These are phyloP conservation scores for Zizania palustris DNA, from an alignment of 202 grass and related monocot species.

Conservation along the genomic window DNA sequence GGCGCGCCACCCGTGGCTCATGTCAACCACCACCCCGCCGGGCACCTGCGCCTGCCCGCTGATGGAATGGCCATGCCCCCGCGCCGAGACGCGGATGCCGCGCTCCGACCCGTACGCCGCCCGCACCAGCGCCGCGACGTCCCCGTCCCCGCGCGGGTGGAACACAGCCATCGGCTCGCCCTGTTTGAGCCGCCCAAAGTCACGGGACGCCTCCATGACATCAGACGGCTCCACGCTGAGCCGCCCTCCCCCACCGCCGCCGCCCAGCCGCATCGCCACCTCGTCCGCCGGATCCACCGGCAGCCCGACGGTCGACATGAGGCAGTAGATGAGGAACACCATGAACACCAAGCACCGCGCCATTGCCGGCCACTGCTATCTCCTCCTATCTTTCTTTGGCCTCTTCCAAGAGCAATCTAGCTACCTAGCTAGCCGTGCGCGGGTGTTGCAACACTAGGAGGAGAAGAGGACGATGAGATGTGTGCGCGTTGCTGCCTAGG, in stretches of 20 bases:
- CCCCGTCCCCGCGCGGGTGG: constrained; percentile 52
- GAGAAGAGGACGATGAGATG: background rate
- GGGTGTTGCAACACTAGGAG: too few relatives aligned
- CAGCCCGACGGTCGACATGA: constrained; percentile 73
- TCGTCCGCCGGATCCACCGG: constrained; percentile 46
- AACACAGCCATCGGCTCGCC: constrained; percentile 61
- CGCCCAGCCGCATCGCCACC: constrained; percentile 42
- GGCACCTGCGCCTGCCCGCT: constrained; percentile 75
- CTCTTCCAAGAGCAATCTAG: background rate
- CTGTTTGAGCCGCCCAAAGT: constrained; percentile 59
- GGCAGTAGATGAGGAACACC: constrained; percentile 56
- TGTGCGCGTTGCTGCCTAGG: background rate
- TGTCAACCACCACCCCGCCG: constrained; percentile 76
- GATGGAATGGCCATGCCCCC: constrained; percentile 83
- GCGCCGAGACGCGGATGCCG: constrained; percentile 62
- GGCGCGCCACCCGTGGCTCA: constrained; percentile 57
- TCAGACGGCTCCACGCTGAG: constrained; percentile 60
- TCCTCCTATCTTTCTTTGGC: background rate
- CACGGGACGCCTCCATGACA: constrained; percentile 51
- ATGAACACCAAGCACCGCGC: constrained; percentile 45
- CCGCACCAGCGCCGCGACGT: constrained; percentile 57
- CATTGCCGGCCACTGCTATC: constrained; percentile 38
- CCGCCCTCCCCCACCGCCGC: constrained; percentile 15
- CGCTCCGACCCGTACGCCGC: constrained; percentile 51
- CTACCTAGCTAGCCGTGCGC: background rate